Conservation (phyloP, 2,329 filamentous ascomycete genomes). For the Polytolypa hystricis region DNA sequence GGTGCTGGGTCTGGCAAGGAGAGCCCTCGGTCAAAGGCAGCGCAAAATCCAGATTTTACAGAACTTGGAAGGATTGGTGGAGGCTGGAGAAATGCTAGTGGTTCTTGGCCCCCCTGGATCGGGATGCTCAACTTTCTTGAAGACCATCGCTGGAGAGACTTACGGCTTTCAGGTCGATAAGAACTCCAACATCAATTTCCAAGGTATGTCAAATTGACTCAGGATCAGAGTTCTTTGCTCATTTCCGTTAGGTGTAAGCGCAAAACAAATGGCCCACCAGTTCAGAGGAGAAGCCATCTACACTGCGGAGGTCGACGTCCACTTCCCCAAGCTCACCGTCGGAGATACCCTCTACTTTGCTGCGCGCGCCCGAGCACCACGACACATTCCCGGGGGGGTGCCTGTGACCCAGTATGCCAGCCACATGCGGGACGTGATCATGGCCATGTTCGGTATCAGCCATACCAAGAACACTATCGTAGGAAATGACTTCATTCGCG, state of each 20-base stretch:
- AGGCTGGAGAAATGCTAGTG: conserved; percentile 45
- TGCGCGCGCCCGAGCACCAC: conserved; percentile 73
- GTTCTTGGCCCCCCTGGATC: conserved; percentile 42
- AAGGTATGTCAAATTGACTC: conserved; percentile 42
- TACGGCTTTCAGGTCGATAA: conserved; percentile 65
- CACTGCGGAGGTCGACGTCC: conserved; percentile 74
- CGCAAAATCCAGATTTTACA: conserved; percentile 48
- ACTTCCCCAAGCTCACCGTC: conserved; percentile 74
- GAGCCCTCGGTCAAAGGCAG: conserved; percentile 16
- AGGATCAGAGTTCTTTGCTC: conserved; percentile 64
- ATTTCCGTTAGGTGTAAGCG: conserved; percentile 22
- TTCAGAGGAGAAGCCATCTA: conserved; percentile 78
- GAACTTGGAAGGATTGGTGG: conserved; percentile 52
- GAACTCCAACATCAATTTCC: conserved; percentile 66
- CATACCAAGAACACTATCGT: conserved; percentile 77
- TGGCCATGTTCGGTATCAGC: conserved; percentile 50
- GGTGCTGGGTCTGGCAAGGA: conserved; percentile 15
- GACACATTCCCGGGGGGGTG: conserved; percentile 50
- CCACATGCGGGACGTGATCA: conserved; percentile 33
- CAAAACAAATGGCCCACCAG: conserved; percentile 49
- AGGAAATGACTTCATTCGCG: conserved; percentile 67
- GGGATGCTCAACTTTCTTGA: conserved; percentile 70
- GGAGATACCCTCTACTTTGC: conserved; percentile 79
- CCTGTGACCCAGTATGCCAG: conserved; percentile 29
- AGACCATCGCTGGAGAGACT: conserved; percentile 75